Evolutionary conservation across 805 yeast genomes (phyloP).

Genomic region (Saccharomycopsis vini): DNA sequence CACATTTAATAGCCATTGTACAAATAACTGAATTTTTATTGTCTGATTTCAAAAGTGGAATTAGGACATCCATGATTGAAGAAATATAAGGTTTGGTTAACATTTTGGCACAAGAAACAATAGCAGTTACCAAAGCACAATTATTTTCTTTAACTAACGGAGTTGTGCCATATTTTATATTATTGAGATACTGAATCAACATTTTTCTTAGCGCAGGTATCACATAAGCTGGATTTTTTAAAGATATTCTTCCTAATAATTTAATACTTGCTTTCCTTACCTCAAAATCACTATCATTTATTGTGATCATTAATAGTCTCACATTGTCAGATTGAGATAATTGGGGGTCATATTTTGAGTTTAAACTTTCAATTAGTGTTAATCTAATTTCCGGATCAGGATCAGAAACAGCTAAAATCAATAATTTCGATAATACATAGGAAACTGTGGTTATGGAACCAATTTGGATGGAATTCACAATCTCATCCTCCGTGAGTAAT

Average conservation of each 20-base stretch:
- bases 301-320: conserved; percentile 71
- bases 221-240: conserved; percentile 89
- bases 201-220: conserved; percentile 88
- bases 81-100: conserved; percentile 86
- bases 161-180: conserved; percentile 71
- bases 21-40: conserved; percentile 76
- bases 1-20: conserved; percentile 71
- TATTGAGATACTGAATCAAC: conserved; percentile 74
- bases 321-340: conserved; percentile 91
- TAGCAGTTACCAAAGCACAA: conserved; percentile 60
- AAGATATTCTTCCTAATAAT: conserved; percentile 75
- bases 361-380: conserved; percentile 66
- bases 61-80: conserved; percentile 77
- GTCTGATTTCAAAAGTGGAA: conserved; percentile 52
- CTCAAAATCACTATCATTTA: conserved; percentile 83
- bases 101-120: conserved; percentile 70
- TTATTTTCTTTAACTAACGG: conserved; percentile 79
- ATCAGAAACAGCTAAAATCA: conserved; percentile 82
- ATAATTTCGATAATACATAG: conserved; percentile 70
- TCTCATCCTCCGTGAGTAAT: conserved; percentile 68
- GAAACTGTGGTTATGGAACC: conserved; percentile 76
- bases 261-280: conserved; percentile 71
- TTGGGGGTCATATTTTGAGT: conserved; percentile 78
- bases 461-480: conserved; percentile 75
- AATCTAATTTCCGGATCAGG: conserved; percentile 78